Base-by-base conservation (phyloP, 2,329 filamentous ascomycete species). In the Chrysosporium keratinophilum region DNA sequence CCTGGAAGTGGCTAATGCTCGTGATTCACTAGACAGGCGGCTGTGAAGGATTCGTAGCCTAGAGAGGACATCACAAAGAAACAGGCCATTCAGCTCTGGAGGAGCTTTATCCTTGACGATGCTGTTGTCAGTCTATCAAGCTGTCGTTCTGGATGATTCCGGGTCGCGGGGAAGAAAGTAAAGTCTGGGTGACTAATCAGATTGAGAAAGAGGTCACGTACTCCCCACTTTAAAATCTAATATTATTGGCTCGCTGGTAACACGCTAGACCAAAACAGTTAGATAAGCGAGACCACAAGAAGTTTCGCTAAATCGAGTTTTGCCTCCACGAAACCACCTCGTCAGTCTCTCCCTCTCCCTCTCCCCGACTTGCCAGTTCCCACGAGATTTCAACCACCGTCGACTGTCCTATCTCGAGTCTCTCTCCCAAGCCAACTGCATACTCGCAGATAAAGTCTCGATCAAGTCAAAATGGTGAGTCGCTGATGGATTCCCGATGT, bases 381-480 rank as follows among this genome's bases (percentile, higher is more conserved):
- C 61, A 64, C 62, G 63, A 64, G 64, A 66, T 61, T 62, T 57
- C 45, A 56, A 60, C 57, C 41, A 52, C 42, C 56, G 50, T 54
- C 50, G 52, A 50, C 55, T 52, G 51, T 65, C 66, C 33, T 67
- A 69, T 69, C 68, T 68, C 65, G 61, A 65, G 69, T 69, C 23
- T 65, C 67, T 64, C 63, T 58, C n/a, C 57, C 60, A 63, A 48
- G 49, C 42, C 53, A 54, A 56, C 23, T 28, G 45, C 40, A 65
- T 66, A 64, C 55, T 69, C 68, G 68, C 67, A 70, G 69, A 71
- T 70, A 64, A 65, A 64, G 61, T 64, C 67, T 65, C 61, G 62
- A 60, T 63, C 62, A 67, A 64, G 67, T 67, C 70, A 72, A 71
- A 67, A 72, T 72, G 70, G 70, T 72, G 62, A 60, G 69, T 65